Evolutionary conservation across 2,329 filamentous ascomycete species (phyloP), one percentile per base, ranked within the genome.

Genomic region (Leptographium radiaticola): DNA sequence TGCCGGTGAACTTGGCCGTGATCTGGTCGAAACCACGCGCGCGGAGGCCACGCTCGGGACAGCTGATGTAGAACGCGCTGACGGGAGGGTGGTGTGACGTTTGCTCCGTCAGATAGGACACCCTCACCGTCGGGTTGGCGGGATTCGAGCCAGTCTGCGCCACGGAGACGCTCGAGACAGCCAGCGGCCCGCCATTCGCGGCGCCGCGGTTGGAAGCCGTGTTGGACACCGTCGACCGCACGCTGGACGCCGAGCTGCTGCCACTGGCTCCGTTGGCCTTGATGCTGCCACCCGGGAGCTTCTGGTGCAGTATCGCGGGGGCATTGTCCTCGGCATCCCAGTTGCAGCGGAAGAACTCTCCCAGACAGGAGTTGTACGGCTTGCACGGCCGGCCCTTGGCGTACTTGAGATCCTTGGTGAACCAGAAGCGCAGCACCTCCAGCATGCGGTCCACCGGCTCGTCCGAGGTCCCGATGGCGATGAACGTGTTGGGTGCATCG

Each of bases 381-480:
- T 98, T 98, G 81, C 91, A 97, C 45, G 93, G 93, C 73, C 90
- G 95, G 56, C 91, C 91, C 73, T 97, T 97, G 67, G 94, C 88
- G 65, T 97, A 98, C 80, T 98, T 98, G 69, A 98, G 69, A 68
- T 98, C 93, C 69, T 98, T 98, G 58, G 93, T 97, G 64, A 97
- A 95, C 93, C 93, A 98, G 71, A 97, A 98, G 56, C 90, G 84
- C 62, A 97, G 71, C 34, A 95, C 89, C 64, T 91, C 90, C 51
- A 98, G 79, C 87, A 96, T 96, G 61, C 93, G 89, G 62, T 93
- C 91, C 53, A 97, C 74, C 12, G 86, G 80, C 62, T 97, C 89
- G 62, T 97, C 87, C 18, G 91, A 93, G 62, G 91, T 91, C 62
- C 91, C 93, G 63, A 85, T 85, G 47, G 79, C 79, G 59, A 81